Evolutionary conservation across 371 early-diverging fungal genomes (phyloP), one percentile per base, ranked within the genome.

Genomic region (Mucor irregularis): DNA sequence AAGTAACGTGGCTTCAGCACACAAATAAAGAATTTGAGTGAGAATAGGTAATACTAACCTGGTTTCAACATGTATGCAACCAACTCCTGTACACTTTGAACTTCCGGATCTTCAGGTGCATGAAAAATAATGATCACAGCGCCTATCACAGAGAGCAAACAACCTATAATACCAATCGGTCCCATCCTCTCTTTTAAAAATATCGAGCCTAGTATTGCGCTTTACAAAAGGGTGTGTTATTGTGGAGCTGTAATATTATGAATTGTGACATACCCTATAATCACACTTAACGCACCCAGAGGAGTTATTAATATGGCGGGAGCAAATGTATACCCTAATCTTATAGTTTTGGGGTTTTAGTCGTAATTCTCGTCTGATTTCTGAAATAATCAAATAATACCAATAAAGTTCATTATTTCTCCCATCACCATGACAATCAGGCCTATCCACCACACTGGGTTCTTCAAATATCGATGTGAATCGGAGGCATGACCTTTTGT

Each of bases 291-390:
- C 13, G 92, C 93, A 19, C 95, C 95, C 38, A 94, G 75, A 4
- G 95, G 95, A n/a, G 95, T 94, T 10, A 95, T 91, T 30, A 94
- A 78, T 50, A 94, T 91, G 42, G 95, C 93, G 0, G 95, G 95
- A 21, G 95, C 94, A 82, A 87, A 95, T 48, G 93, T 84, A 42
- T 49, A 49, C 16, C 49, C 49, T 49, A 49, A 49, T 49, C 49
- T 49, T 49, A 49, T 49, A 22, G 11, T 49, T 1, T n/a, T 24
- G n/a, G 11, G 13, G 4, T 26, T 35, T 11, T 35, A n/a, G 10
- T n/a, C n/a, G n/a, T n/a, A n/a, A n/a, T n/a, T n/a, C n/a, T n/a
- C n/a, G n/a, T n/a, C n/a, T n/a, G n/a, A n/a, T n/a, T n/a, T n/a
- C n/a, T n/a, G n/a, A n/a, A n/a, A n/a, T n/a, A n/a, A n/a, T n/a